Conservation (phyloP, 2,329 filamentous ascomycete species). For the Whalleya microplaca region DNA sequence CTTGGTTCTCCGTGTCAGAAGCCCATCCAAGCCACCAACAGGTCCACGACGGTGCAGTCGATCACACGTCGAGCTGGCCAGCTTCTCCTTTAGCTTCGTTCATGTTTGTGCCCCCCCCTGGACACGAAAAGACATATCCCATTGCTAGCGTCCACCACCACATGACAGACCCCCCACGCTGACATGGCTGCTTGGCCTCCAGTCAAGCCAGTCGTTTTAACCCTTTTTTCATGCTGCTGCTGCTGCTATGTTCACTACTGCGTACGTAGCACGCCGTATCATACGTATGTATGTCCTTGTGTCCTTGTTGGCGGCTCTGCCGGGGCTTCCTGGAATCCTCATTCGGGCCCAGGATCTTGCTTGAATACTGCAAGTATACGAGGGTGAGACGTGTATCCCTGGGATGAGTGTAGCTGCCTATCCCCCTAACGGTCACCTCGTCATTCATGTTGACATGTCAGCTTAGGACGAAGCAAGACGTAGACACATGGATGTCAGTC, state of each 20-base stretch:
- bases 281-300: no score
- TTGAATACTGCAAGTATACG: constrained; percentile 12
- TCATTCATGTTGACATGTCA: constrained; percentile 11
- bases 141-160: not conserved
- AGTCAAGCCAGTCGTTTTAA: constrained; percentile 10
- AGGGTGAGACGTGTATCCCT: constrained; percentile 15
- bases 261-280: not conserved
- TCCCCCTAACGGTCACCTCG: no score
- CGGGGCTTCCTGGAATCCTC: constrained; percentile 9
- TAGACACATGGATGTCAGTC: not conserved
- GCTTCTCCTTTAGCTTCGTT: not conserved
- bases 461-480: not conserved
- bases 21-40: constrained; percentile 20
- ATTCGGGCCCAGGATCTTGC: constrained; percentile 3
- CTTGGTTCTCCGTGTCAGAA: constrained; percentile 15
- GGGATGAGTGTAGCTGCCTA: constrained; percentile 7
- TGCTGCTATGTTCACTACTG: not conserved
- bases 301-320: constrained; percentile 19
- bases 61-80: constrained; percentile 8
- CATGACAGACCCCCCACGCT: constrained; percentile 20
- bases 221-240: not conserved
- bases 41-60: constrained; percentile 16
- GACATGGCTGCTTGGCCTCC: constrained; percentile 1
- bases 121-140: not conserved
- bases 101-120: constrained; percentile 9